Base-by-base conservation (phyloP, 139 green algal species). In the Tetraselmis chui region DNA sequence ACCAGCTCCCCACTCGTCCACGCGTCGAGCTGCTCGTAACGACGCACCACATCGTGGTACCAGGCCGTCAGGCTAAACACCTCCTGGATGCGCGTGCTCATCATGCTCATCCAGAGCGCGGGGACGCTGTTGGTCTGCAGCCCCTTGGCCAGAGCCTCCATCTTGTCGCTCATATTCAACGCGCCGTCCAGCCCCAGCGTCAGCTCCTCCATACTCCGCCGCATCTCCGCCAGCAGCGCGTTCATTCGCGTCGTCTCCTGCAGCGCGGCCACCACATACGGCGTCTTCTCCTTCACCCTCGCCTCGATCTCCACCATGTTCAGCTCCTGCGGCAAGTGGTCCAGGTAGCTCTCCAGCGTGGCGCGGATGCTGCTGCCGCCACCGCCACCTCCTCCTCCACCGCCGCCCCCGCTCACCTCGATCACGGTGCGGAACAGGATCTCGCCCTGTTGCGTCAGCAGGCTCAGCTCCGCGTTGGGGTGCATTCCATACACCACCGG, bases 401-500 rank as follows among this genome's bases (percentile, higher is more conserved):
- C 86, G n/a, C 87, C 87, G 75, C 89, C 89, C 25, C 93, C 92
- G 0, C 83, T 88, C 28, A 95, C 91, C 28, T 94, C 91, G 28
- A 89, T 86, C 28, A 97, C 86, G n/a, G 93, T 95, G 77, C 89
- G 89, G 88, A 97, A 97, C 83, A 97, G 85, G 30, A 90, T 95
- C 87, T 97, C 93, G 31, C 93, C 92, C 82, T 89, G 82, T 29
- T 89, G 89, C 26, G 92, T 97, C 32, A 95, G 87, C 84, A 97
- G 89, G 23, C 87, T 92, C 74, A 97, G 89, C 89, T 95, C 90
- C 1, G 93, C 93, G 81, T 97, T 97, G 79, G 91, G 79, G 88
- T 97, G 93, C 91, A 97, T 94, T 83, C 93, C 93, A 85, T 97
- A 97, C 81, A 97, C 79, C 2, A 94, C 89, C 27, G 93, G 93